A percentile compares a stretch with the other conserved stretches of the same genome.
Evolutionary conservation across 2,329 filamentous ascomycete species (phyloP).

Genomic region (Cladophialophora exuberans): DNA sequence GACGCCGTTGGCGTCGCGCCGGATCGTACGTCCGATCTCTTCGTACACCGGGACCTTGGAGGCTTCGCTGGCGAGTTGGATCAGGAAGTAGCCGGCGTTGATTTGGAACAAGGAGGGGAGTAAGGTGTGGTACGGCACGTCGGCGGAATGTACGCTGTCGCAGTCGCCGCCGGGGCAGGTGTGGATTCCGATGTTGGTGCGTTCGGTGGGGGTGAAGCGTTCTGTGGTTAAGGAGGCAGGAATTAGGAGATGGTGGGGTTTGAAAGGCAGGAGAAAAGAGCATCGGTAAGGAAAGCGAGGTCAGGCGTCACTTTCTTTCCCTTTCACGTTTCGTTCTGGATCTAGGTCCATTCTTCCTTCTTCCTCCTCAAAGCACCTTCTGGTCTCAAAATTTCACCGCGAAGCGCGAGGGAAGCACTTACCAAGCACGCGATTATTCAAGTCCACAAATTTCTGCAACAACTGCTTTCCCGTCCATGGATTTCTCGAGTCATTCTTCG

Average conservation of each 20-base stretch:
- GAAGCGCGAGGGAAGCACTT: neutral
- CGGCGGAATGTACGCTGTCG: conserved; percentile 38
- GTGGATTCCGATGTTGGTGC: conserved; percentile 40
- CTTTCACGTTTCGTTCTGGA: too few species aligned
- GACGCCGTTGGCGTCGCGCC: conserved; percentile 38
- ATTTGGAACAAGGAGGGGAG: conserved; percentile 40
- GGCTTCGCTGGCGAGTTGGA: conserved; percentile 33
- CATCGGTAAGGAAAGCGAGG: too few species aligned
- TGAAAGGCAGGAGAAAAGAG: too few species aligned
- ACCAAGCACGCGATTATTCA: conserved; percentile 35
- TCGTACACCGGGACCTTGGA: conserved; percentile 38
- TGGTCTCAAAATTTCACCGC: too few species aligned
- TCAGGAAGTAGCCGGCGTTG: conserved; percentile 42
- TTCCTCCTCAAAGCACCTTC: too few species aligned
- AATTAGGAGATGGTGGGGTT: too few species aligned
- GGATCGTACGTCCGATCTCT: conserved; percentile 36
- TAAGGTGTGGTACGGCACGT: conserved; percentile 39
- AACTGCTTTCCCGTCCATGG: conserved; percentile 38
- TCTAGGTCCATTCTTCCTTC: too few species aligned
- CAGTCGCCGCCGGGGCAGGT: conserved; percentile 42
- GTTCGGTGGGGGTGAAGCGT: conserved; percentile 36
- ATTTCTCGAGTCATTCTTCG: conserved; percentile 39
- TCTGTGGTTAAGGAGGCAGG: too few species aligned
- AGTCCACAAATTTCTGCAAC: conserved; percentile 38
- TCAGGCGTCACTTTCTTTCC: too few species aligned